Percentiles rank a stretch among this genome's conserved stretches.
Conservation (phyloP, 2,329 filamentous ascomycete genomes). For the Hypoxylon sp. region DNA sequence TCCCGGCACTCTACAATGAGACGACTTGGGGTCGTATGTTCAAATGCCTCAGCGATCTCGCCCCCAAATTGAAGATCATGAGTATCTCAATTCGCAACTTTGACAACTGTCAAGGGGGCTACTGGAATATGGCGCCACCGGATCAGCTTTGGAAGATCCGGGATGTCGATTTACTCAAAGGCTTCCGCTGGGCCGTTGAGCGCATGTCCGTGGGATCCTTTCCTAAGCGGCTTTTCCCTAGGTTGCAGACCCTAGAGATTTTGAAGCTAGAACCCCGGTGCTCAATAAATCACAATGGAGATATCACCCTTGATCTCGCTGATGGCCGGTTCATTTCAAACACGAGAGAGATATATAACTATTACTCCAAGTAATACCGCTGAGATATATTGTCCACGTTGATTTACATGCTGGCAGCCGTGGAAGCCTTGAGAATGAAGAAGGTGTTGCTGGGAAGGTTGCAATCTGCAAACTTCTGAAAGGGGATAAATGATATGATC, state of each 20-base stretch:
- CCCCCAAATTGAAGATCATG: neutral
- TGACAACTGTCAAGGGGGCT: neutral
- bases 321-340: no score
- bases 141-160: neutral
- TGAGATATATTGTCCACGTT: no score
- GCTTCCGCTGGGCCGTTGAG: neutral
- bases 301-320: no score
- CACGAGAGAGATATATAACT: no score
- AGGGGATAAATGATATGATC: no score
- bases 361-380: no score
- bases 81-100: neutral
- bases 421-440: no score
- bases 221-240: neutral
- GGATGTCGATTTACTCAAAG: neutral
- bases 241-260: neutral
- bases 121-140: neutral
- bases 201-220: no score
- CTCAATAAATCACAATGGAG: neutral
- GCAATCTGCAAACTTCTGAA: no score
- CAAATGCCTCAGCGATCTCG: neutral
- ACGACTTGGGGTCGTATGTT: neutral
- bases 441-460: no score
- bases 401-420: no score
- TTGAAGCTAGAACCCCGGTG: neutral
- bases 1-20: no score